phyloP scores from a whole-genome alignment of 169 alveolate genomes.

The Cryptosporidium xiaoi region DNA sequence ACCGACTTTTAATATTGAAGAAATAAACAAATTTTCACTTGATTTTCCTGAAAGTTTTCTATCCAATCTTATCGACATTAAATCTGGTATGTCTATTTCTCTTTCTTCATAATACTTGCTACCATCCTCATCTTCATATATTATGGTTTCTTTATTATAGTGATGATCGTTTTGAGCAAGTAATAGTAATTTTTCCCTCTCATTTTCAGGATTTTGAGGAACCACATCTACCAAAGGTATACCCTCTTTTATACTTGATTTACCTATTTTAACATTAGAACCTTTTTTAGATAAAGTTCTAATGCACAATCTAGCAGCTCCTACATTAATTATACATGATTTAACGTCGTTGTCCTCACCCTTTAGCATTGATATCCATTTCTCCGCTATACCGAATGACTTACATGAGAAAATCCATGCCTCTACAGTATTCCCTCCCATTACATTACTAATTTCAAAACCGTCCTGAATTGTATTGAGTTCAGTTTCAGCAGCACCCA shows the following conservation, averaged over 20 bases:
- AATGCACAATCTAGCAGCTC: conserved; percentile 40
- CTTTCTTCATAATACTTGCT: conserved; percentile 39
- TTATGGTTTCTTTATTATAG: conserved; percentile 13
- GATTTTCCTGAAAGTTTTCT: conserved; percentile 35
- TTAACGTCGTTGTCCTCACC: conserved; percentile 46
- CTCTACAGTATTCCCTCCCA: conserved; percentile 29
- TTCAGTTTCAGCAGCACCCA: conserved; percentile 31
- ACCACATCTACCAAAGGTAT: conserved; percentile 18
- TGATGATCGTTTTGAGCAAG: conserved; percentile 36
- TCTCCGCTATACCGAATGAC: conserved; percentile 38
- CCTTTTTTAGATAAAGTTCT: not conserved
- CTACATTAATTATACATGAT: conserved; percentile 44
- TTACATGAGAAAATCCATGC: conserved; percentile 68
- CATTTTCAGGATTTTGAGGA: conserved; percentile 24
- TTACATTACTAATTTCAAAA: conserved; percentile 62
- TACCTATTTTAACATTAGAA: conserved; percentile 7
- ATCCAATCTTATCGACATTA: conserved; percentile 46
- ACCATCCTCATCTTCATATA: conserved; percentile 53
- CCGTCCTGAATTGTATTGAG: conserved; percentile 55
- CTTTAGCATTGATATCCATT: conserved; percentile 71
- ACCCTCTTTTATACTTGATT: not conserved
- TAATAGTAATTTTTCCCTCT: conserved; percentile 47
- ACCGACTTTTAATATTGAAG: conserved; percentile 40
- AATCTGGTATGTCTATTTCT: conserved; percentile 61
- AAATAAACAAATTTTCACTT: conserved; percentile 16